Base-by-base conservation (phyloP, 78 protist species). In the Acrasis kona region DNA sequence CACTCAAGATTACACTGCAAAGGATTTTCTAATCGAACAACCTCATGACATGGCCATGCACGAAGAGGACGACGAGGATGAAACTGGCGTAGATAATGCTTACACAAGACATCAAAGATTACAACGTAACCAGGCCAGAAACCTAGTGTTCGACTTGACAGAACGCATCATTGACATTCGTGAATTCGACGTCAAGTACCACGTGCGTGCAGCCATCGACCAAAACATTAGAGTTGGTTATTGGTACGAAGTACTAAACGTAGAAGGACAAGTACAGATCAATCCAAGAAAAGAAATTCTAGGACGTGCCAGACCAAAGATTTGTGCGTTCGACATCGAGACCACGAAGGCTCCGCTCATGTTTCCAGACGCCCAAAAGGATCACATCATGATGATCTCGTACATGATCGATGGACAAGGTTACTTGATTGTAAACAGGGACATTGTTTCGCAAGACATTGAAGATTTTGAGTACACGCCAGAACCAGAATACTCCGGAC, bases 271-370 rank as follows among this genome's bases (percentile, higher is more conserved):
- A 2, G n/a, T n/a, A n/a, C n/a, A n/a, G n/a, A n/a, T n/a, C n/a
- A 31, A 28, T 12, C 6, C 38, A n/a, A 9, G 70, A 76, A 5
- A 68, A 10, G 0, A 12, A 28, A 2, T 19, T 83, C 41, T 0
- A 5, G 5, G 75, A 30, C 2, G 39, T 38, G 92, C 97, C 3
- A 94, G 92, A 29, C 89, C 92, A 5, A 5, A 65, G 1, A 86
- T 97, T 0, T 66, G 95, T 9, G 99, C 99, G 1, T 98, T 86
- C n/a, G 99, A 98, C 84, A 98, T 98, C 36, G 99, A 98, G 50
- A 84, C 93, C 0, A 92, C 98, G 6, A 95, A 98, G 71, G 65
- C 36, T 39, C 99, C 97, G 8, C 87, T 96, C 61, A 93, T 87
- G 74, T 98, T 98, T 32, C 99, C 99, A 2, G 92, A 96, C 29